A percentile compares a stretch with the other conserved stretches of the same genome.
Conservation (phyloP, 495 filamentous ascomycete species). For the Neurospora sp. region DNA sequence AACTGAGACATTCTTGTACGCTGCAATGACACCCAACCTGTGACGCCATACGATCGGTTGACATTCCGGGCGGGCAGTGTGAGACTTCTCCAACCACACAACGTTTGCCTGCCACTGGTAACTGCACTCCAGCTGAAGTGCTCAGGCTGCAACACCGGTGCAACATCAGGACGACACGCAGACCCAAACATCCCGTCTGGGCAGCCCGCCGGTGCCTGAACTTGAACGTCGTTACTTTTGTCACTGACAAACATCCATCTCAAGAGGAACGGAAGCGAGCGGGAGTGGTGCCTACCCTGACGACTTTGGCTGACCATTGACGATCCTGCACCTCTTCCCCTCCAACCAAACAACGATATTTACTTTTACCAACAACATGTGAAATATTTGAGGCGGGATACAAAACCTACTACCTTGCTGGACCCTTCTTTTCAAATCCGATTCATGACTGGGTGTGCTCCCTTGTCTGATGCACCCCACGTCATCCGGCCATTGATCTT, state of each 20-base stretch:
- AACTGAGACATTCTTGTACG: neutral
- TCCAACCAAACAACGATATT: neutral
- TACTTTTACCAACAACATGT: neutral
- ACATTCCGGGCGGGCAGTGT: neutral
- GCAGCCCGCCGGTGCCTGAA: neutral
- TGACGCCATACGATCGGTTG: neutral
- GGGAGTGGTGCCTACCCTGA: neutral
- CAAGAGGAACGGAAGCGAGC: neutral
- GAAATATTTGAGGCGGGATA: neutral
- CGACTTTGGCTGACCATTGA: neutral
- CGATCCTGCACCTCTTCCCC: neutral
- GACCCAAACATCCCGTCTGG: neutral
- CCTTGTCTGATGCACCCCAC: neutral
- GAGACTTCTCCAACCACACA: neutral
- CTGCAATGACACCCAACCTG: neutral
- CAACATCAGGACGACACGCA: neutral
- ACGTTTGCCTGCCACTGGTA: neutral
- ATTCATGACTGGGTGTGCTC: neutral
- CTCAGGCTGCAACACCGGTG: neutral
- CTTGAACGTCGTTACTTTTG: neutral
- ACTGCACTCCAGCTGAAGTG: neutral
- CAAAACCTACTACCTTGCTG: neutral
- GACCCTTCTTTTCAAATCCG: neutral
- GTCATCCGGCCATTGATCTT: neutral
- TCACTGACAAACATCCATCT: neutral